Conservation (phyloP, 2,329 filamentous ascomycete species). For the Diaporthe amygdali region DNA sequence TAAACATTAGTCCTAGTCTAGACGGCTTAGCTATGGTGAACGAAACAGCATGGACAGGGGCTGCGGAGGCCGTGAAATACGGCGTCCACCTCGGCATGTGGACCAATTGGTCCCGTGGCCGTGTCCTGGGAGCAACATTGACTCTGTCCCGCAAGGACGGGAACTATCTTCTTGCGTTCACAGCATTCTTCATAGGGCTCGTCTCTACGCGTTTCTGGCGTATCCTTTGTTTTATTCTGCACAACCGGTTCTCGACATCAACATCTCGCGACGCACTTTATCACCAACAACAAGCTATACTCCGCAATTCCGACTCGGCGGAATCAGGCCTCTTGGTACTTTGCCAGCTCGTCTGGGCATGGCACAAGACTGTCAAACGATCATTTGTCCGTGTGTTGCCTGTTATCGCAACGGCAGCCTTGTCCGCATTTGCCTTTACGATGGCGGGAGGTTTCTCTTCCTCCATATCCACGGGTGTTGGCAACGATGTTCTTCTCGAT, state of each 20-base stretch:
- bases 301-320: neutral
- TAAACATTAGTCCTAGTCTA: too few relatives aligned
- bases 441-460: conserved; percentile 18
- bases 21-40: neutral
- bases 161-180: conserved; percentile 39
- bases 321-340: neutral
- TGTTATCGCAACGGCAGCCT: neutral
- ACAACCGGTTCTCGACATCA: conserved; percentile 27
- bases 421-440: neutral
- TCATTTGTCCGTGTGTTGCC: neutral
- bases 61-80: neutral
- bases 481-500: conserved; percentile 20
- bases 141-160: conserved; percentile 36
- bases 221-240: conserved; percentile 29
- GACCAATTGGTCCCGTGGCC: conserved; percentile 38
- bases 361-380: neutral
- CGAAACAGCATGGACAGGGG: neutral
- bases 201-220: conserved; percentile 31
- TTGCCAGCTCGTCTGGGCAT: neutral
- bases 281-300: conserved; percentile 32
- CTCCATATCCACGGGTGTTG: neutral
- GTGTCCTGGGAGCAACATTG: conserved; percentile 36
- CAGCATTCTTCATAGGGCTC: conserved; percentile 38
- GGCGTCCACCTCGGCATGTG: conserved; percentile 36
- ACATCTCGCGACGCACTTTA: conserved; percentile 31